A percentile compares a stretch with the other conserved stretches of the same genome.
phyloP scores from a whole-genome alignment of 1,284 basidiomycete species.

The Microbotryum silenes-acaulis region DNA sequence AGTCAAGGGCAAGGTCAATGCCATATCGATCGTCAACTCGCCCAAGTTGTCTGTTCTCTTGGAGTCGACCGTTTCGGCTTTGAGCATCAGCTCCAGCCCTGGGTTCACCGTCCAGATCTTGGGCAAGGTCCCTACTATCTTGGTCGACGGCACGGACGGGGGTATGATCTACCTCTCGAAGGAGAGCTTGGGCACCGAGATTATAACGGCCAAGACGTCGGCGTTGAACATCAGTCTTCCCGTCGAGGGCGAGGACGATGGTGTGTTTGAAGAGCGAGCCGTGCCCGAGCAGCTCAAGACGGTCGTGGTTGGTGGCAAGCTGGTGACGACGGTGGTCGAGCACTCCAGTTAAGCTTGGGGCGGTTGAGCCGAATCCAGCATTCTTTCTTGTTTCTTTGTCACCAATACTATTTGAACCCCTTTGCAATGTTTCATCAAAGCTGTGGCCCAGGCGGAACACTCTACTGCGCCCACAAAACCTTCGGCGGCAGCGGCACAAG shows the following conservation, averaged over 20 bases:
- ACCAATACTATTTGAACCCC: no score
- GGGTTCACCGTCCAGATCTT: constrained; percentile 91
- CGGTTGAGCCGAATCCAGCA: neutral
- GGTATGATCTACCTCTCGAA: constrained; percentile 92
- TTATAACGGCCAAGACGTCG: constrained; percentile 92
- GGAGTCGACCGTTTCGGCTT: constrained; percentile 81
- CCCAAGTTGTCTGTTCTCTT: constrained; percentile 80
- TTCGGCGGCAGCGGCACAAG: no score
- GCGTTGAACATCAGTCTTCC: constrained; percentile 88
- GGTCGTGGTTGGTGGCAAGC: constrained; percentile 69
- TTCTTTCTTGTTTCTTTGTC: no score
- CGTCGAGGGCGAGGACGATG: constrained; percentile 78
- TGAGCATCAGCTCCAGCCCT: constrained; percentile 81
- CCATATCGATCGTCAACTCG: constrained; percentile 84
- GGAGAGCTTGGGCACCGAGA: constrained; percentile 68
- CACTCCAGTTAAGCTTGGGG: constrained; percentile 56
- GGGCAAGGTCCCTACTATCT: constrained; percentile 80
- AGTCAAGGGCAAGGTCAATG: constrained; percentile 92
- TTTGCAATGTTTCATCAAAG: no score
- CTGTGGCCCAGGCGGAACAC: no score
- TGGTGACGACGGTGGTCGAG: constrained; percentile 82
- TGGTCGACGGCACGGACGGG: constrained; percentile 88
- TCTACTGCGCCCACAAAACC: no score
- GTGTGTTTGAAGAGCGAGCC: constrained; percentile 80
- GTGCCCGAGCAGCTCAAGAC: constrained; percentile 96